Conservation (phyloP, 176 grass and related monocot species). For the Carex littledalei region DNA sequence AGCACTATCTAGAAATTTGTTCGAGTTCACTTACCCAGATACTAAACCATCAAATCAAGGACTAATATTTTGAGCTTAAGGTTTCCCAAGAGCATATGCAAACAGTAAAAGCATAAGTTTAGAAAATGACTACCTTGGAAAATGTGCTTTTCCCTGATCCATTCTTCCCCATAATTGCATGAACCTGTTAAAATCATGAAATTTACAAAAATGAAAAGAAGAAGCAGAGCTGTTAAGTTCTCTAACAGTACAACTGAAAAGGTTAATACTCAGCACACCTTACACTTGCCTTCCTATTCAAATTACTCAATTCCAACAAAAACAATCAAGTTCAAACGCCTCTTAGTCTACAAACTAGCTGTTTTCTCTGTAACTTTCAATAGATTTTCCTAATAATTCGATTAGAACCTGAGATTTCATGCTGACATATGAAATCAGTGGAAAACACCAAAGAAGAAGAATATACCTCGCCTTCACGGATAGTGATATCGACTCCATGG, state of each 20-base stretch:
- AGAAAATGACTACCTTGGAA: slow-evolving; percentile 47
- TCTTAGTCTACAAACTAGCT: background rate
- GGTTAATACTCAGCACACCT: background rate
- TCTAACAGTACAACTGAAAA: background rate
- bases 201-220: slow-evolving; percentile 2
- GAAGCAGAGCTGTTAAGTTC: background rate
- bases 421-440: background rate
- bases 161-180: slow-evolving; percentile 92
- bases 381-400: background rate
- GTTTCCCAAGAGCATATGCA: background rate
- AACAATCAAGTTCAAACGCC: background rate
- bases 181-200: slow-evolving; percentile 43
- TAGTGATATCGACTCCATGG: slow-evolving; percentile 61
- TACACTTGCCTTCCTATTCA: background rate
- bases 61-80: background rate
- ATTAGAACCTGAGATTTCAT: background rate
- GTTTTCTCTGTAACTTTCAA: background rate
- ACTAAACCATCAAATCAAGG: background rate
- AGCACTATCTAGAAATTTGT: background rate
- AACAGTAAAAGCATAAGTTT: background rate
- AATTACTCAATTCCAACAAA: background rate
- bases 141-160: slow-evolving; percentile 95
- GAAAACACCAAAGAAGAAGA: background rate
- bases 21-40: background rate
- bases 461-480: slow-evolving; percentile 66